phyloP scores from a whole-genome alignment of 495 filamentous ascomycete species.

The Annulohypoxylon moriforme region DNA sequence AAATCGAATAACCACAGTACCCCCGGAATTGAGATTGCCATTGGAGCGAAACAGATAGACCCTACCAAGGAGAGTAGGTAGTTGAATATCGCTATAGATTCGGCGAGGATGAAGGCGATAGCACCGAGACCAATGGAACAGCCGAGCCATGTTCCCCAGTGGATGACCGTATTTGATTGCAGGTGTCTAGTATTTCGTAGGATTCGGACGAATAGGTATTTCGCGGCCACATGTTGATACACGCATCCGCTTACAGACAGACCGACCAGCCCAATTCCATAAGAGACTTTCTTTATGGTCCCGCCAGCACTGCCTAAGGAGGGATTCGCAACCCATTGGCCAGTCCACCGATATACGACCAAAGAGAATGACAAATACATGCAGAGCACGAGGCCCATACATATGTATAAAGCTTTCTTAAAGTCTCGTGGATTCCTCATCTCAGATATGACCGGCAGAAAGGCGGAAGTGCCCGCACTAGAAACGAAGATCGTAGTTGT shows the following conservation, averaged over 20 bases:
- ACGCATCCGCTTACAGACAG: conserved; percentile 36
- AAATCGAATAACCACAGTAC: conserved; percentile 31
- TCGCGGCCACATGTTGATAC: conserved; percentile 43
- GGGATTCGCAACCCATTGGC: conserved; percentile 51
- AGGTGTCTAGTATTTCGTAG: conserved; percentile 49
- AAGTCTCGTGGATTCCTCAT: conserved; percentile 51
- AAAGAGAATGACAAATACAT: conserved; percentile 49
- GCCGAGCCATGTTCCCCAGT: conserved; percentile 51
- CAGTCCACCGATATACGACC: conserved; percentile 52
- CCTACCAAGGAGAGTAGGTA: conserved; percentile 50
- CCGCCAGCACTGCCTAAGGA: conserved; percentile 51
- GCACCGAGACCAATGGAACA: conserved; percentile 42
- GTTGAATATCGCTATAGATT: conserved; percentile 54
- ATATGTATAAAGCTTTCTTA: conserved; percentile 47
- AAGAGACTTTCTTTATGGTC: conserved; percentile 52
- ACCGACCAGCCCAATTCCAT: conserved; percentile 49
- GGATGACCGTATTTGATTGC: conserved; percentile 47
- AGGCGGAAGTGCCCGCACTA: conserved; percentile 39
- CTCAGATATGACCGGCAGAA: conserved; percentile 44
- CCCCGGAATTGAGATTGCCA: conserved; percentile 44
- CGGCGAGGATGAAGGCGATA: conserved; percentile 48
- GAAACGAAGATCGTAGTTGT: conserved; percentile 55
- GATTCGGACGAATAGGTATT: conserved; percentile 54
- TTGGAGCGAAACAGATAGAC: conserved; percentile 44
- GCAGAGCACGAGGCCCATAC: conserved; percentile 48